Conservation (phyloP, 129 eudicot genomes). For the Pseudognaphalium luteoalbum region DNA sequence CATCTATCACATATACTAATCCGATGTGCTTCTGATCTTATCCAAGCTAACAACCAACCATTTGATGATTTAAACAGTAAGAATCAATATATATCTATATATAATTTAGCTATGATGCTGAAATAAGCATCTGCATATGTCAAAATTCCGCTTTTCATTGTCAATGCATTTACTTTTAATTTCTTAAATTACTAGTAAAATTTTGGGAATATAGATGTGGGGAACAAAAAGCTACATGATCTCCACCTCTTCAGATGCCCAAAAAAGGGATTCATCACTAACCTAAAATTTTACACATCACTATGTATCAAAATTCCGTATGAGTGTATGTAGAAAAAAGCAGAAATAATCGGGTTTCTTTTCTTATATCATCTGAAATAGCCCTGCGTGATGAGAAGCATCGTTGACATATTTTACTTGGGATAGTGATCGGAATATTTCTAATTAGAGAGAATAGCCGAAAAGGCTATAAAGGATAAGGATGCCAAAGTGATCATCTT, state of each 20-base stretch:
- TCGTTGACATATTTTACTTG: conserved; percentile 21
- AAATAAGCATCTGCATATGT: conserved; percentile 34
- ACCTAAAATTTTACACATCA: conserved; percentile 28
- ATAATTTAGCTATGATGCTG: conserved; percentile 37
- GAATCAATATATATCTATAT: conserved; percentile 28
- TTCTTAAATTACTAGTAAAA: conserved; percentile 29
- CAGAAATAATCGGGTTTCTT: not conserved
- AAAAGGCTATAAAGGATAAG: conserved; percentile 20
- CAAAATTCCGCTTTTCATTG: conserved; percentile 29
- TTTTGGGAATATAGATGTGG: conserved; percentile 31
- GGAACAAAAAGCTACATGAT: conserved; percentile 32
- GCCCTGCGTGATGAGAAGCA: conserved; percentile 4
- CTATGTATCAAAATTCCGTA: not conserved
- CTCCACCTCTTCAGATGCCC: conserved; percentile 41
- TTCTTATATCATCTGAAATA: conserved; percentile 17
- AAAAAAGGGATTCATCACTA: conserved; percentile 25
- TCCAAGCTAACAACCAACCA: conserved; percentile 30
- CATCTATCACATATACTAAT: conserved; percentile 27
- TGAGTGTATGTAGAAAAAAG: not conserved
- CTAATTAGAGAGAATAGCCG: conserved; percentile 20
- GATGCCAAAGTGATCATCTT: conserved; percentile 28
- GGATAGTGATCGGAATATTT: conserved; percentile 14
- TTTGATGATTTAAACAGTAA: conserved; percentile 29
- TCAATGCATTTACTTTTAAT: conserved; percentile 22
- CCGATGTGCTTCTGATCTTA: conserved; percentile 26